Base-by-base conservation (phyloP, 495 filamentous ascomycete genomes). In the Penicillium arizonense region DNA sequence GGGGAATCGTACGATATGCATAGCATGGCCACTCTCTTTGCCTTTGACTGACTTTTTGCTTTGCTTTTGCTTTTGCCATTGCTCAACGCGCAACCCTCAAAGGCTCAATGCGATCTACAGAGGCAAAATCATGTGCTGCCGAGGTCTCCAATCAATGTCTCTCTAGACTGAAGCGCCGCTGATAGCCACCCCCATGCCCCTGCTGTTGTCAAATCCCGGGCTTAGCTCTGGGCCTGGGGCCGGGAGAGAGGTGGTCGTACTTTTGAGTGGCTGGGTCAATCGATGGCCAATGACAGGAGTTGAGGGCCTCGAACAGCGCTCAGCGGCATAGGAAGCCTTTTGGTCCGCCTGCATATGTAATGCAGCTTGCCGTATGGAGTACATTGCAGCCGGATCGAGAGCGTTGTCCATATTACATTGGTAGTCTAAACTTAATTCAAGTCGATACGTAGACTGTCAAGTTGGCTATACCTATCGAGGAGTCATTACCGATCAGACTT, bases 271-370 rank as follows among this genome's bases (percentile, higher is more conserved):
- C 34, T 24, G 39, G 18, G 13, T 42, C 37, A 13, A 35, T 24
- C 26, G 12, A 39, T n/a, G 20, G 3, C 47, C 47, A 50, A 50
- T 50, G 18, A 20, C n/a, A 42, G 30, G 18, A 20, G 18, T 18
- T 16, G 44, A 20, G 20, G 30, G 9, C 13, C 43, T 48, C 4
- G 28, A 42, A 24, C 47, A 26, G 37, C 26, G 18, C 23, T 41
- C 16, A 21, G 18, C 38, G 47, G 47, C 47, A 50, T 10, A 50
- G 47, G 21, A 21, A 23, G n/a, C 48, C 45, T 47, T 62, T 65
- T 50, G 35, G 44, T 52, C 58, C 47, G 47, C 46, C 35, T 61
- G 63, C 60, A 63, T 58, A 60, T 66, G 57, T 52, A 60, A 63
- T 65, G 59, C 60, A 61, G 45, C 47, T 47, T 56, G 32, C 63